Conservation (phyloP, 2,329 filamentous ascomycete species). For the Calycina marina region DNA sequence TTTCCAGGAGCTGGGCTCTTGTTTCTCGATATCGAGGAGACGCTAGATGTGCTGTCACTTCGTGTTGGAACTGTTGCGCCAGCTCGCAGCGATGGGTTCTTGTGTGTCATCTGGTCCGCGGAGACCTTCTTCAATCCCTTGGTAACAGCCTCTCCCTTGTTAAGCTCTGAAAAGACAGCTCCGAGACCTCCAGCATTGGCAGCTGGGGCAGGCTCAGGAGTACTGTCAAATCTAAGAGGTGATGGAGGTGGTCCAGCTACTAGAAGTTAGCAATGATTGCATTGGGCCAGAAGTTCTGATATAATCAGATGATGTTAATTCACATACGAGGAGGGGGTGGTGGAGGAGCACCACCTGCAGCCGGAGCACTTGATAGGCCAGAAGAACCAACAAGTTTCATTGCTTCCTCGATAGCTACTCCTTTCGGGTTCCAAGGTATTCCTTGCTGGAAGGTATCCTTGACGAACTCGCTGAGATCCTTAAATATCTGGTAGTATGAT, state of each 20-base stretch:
- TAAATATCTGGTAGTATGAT: constrained; percentile 84
- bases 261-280: too few relatives aligned
- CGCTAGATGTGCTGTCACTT: constrained; percentile 35
- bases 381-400: constrained; percentile 44
- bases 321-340: constrained; percentile 9
- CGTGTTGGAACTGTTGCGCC: constrained; percentile 52
- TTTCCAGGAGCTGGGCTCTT: constrained; percentile 83
- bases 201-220: constrained; percentile 29
- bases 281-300: too few relatives aligned
- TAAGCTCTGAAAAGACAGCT: constrained; percentile 84
- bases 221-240: constrained; percentile 40
- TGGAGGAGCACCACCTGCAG: constrained; percentile 26
- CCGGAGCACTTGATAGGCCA: constrained; percentile 24
- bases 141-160: constrained; percentile 79
- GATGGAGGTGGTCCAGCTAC: constrained; percentile 31
- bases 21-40: constrained; percentile 37
- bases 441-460: constrained; percentile 70
- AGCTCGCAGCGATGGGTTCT: constrained; percentile 78
- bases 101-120: constrained; percentile 93
- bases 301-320: too few relatives aligned
- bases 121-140: constrained; percentile 85
- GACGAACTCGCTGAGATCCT: constrained; percentile 67
- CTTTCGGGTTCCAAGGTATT: constrained; percentile 73
- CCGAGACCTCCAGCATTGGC: constrained; percentile 49
- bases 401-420: constrained; percentile 56